Evolutionary conservation across 495 filamentous ascomycete species (phyloP).

Genomic region (Poronia punctata): DNA sequence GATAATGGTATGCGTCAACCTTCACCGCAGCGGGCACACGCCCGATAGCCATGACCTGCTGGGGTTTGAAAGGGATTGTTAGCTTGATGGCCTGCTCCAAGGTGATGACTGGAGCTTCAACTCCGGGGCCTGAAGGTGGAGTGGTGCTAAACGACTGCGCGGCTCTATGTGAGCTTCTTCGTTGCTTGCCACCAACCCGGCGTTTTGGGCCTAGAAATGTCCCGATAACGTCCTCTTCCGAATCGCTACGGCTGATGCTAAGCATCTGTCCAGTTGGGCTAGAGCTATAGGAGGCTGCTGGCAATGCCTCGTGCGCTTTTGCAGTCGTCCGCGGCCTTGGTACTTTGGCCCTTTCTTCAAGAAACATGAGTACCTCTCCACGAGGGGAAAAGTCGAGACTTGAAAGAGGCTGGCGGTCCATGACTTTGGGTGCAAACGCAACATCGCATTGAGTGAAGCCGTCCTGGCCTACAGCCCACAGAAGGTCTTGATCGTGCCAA

Average conservation of each 20-base stretch:
- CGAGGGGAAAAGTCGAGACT: conserved; percentile 53
- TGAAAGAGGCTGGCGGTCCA: conserved; percentile 63
- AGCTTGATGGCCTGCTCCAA: conserved; percentile 57
- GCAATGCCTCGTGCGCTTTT: conserved; percentile 19
- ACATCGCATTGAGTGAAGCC: conserved; percentile 89
- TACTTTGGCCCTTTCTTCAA: conserved; percentile 39
- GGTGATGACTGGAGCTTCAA: conserved; percentile 45
- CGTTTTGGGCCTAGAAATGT: conserved; percentile 49
- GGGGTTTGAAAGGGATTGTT: conserved; percentile 44
- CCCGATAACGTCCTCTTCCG: conserved; percentile 59
- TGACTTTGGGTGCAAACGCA: conserved; percentile 69
- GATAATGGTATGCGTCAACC: conserved; percentile 48
- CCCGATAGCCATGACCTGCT: conserved; percentile 57
- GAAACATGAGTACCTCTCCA: conserved; percentile 53
- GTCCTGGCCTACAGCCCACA: conserved; percentile 86
- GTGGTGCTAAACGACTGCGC: conserved; percentile 44
- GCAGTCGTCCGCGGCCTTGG: conserved; percentile 32
- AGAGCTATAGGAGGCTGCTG: conserved; percentile 34
- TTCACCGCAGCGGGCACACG: conserved; percentile 50
- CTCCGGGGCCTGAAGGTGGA: conserved; percentile 47
- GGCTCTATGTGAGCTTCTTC: conserved; percentile 31
- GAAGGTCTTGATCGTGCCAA: conserved; percentile 83
- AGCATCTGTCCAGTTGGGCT: conserved; percentile 38
- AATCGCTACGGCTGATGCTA: conserved; percentile 55
- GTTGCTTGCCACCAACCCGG: conserved; percentile 28